These are phyloP conservation scores for Phellinidium pouzarii DNA, from an alignment of 1,284 basidiomycete species.

Conservation along the genomic window DNA sequence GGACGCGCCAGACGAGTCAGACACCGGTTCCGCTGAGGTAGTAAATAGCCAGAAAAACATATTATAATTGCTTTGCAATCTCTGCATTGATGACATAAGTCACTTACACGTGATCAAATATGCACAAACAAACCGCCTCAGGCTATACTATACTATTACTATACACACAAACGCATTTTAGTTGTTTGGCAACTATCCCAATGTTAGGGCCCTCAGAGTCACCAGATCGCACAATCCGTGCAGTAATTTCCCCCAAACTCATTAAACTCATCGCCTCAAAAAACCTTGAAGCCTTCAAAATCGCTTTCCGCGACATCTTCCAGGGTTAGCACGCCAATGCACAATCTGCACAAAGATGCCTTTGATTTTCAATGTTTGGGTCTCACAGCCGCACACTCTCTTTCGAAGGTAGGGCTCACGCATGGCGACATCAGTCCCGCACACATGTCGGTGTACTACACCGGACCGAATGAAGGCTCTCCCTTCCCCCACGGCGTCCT, in stretches of 20 bases:
- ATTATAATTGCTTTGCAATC: too few species aligned
- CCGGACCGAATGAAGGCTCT: not conserved
- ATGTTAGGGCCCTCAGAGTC: too few species aligned
- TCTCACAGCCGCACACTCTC: not conserved
- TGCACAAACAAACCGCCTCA: too few species aligned
- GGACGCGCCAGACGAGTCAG: slow-evolving; percentile 1
- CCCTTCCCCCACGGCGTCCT: not conserved
- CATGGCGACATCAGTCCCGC: not conserved
- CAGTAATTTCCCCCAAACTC: not conserved
- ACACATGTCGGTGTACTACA: not conserved
- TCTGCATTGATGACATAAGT: too few species aligned
- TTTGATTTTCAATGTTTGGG: not conserved
- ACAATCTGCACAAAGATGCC: not conserved
- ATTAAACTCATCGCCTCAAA: not conserved
- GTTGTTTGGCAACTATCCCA: too few species aligned
- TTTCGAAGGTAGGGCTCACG: not conserved
- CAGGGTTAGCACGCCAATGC: not conserved
- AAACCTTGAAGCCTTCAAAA: not conserved
- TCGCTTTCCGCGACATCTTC: not conserved
- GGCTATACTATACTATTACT: too few species aligned
- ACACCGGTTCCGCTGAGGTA: too few species aligned
- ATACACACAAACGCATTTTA: too few species aligned
- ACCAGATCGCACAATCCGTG: not conserved
- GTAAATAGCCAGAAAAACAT: too few species aligned
- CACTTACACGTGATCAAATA: too few species aligned